Conservation (phyloP, 495 filamentous ascomycete species). For the Elasticomyces elasticus region DNA sequence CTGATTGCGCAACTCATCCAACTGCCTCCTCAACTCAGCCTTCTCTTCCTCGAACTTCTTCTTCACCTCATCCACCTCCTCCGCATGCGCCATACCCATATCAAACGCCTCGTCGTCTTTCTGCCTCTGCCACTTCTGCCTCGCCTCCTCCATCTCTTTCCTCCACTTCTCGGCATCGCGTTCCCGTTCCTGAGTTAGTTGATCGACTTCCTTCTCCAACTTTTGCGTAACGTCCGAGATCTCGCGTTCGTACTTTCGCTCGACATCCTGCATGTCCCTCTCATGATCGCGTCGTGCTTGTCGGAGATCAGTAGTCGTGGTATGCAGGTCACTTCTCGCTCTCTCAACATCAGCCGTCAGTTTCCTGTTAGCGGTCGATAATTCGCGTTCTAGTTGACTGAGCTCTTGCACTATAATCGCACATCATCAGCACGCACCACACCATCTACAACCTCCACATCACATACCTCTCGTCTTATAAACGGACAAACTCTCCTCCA, state of each 20-base stretch:
- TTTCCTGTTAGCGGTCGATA: constrained; percentile 45
- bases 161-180: constrained; percentile 27
- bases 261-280: constrained; percentile 49
- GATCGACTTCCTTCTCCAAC: constrained; percentile 25
- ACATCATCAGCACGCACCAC: constrained; percentile 9
- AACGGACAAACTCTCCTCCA: constrained; percentile 59
- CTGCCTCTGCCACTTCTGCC: constrained; percentile 17
- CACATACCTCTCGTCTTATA: constrained; percentile 67
- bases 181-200: constrained; percentile 24
- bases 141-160: constrained; percentile 24
- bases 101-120: constrained; percentile 21
- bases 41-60: constrained; percentile 46
- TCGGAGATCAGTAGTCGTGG: constrained; percentile 38
- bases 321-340: constrained; percentile 39
- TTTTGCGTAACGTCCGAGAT: constrained; percentile 25
- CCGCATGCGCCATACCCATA: constrained; percentile 37
- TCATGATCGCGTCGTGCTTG: constrained; percentile 44
- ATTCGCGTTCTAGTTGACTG: constrained; percentile 47
- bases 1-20: constrained; percentile 12
- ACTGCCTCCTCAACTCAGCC: constrained; percentile 32
- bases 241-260: constrained; percentile 30
- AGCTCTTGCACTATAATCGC: constrained; percentile 60
- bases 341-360: constrained; percentile 52
- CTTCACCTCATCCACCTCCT: constrained; percentile 41
- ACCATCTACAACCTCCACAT: background rate